Evolutionary conservation across 2,329 filamentous ascomycete species (phyloP).

Genomic region (Xylariomycetidae sp.): DNA sequence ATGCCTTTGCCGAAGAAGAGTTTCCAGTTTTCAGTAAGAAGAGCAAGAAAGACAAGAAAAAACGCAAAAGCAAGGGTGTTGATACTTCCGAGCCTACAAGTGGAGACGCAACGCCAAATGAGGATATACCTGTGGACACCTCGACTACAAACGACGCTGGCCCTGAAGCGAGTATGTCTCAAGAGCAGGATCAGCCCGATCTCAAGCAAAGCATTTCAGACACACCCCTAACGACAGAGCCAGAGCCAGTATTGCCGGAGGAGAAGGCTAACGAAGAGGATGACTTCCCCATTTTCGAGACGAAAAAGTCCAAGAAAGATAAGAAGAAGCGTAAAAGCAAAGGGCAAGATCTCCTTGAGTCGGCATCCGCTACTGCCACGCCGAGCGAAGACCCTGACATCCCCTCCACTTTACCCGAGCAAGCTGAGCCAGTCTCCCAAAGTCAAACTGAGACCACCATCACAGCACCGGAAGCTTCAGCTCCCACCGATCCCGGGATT

Average conservation of each 20-base stretch:
- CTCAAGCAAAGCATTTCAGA: conserved; percentile 3
- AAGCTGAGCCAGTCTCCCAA: too few species aligned
- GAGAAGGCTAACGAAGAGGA: background rate
- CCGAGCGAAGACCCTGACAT: background rate
- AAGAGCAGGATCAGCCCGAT: conserved; percentile 9
- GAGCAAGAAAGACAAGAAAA: conserved; percentile 24
- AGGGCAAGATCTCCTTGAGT: background rate
- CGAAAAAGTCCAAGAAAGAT: conserved; percentile 25
- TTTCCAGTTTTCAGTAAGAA: conserved; percentile 19
- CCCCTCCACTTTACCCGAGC: too few species aligned
- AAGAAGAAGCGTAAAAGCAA: conserved; percentile 22
- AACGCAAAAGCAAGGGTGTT: conserved; percentile 16
- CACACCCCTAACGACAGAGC: conserved; percentile 3
- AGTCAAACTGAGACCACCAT: too few species aligned
- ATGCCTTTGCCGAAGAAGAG: conserved; percentile 14
- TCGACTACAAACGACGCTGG: conserved; percentile 6
- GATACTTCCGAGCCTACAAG: conserved; percentile 12
- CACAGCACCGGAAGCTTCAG: too few species aligned
- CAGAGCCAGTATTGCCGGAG: conserved; percentile 6
- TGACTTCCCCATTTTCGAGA: conserved; percentile 5
- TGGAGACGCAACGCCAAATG: conserved; percentile 5
- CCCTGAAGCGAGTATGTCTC: conserved; percentile 1
- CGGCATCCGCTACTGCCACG: background rate
- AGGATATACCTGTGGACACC: conserved; percentile 4
- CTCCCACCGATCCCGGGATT: too few species aligned